Evolutionary conservation across 2,329 filamentous ascomycete genomes (phyloP).

Genomic region (Aureobasidium sp.): DNA sequence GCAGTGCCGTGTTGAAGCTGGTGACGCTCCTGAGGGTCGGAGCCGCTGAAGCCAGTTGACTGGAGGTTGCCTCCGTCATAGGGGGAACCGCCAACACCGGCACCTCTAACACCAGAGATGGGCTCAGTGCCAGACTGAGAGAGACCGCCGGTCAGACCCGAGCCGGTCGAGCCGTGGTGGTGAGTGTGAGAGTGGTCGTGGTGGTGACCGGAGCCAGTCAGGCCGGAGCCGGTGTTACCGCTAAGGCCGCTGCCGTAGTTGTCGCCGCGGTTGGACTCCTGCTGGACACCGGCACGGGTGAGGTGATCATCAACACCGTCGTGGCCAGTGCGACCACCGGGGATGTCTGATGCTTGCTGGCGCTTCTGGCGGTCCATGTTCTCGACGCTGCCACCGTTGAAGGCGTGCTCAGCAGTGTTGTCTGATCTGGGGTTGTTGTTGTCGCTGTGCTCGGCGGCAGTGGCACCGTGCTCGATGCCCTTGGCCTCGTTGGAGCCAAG

Average conservation of each 20-base stretch:
- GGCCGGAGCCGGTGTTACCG: background rate
- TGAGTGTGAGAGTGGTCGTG: background rate
- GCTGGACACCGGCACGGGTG: background rate
- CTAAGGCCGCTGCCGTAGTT: background rate
- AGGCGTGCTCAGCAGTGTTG: background rate
- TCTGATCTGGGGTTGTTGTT: background rate
- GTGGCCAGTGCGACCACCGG: background rate
- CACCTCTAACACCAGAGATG: slow-evolving; percentile 4
- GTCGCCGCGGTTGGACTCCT: background rate
- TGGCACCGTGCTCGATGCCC: background rate
- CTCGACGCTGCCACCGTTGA: slow-evolving; percentile 1
- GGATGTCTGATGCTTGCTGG: background rate
- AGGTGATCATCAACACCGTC: background rate
- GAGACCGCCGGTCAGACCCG: background rate
- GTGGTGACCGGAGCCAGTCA: background rate
- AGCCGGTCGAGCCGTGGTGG: slow-evolving; percentile 1
- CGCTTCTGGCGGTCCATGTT: slow-evolving; percentile 8
- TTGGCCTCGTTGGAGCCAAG: background rate
- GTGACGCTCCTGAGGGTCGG: slow-evolving; percentile 1
- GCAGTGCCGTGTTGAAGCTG: slow-evolving; percentile 8
- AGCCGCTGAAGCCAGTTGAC: background rate
- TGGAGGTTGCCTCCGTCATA: slow-evolving; percentile 8
- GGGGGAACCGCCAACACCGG: slow-evolving; percentile 6
- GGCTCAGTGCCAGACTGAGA: slow-evolving; percentile 10
- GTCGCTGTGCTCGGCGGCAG: background rate